These are phyloP conservation scores for Hemileccinum rubropunctum DNA, from an alignment of 768 basidiomycete species.

Conservation along the genomic window DNA sequence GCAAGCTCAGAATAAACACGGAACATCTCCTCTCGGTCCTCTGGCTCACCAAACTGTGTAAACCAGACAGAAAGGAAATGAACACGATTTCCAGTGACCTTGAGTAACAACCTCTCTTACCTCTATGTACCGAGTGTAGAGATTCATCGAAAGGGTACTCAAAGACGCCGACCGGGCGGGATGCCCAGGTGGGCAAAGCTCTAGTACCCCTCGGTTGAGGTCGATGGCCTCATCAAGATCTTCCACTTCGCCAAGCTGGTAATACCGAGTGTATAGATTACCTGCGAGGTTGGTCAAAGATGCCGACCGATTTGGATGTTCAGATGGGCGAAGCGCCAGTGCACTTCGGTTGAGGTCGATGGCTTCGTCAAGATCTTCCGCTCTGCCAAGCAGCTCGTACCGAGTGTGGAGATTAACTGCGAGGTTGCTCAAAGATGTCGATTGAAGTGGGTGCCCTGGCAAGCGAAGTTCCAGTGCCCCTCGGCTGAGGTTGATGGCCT, in stretches of 20 bases:
- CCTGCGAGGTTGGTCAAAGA: background rate
- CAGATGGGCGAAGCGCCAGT: background rate
- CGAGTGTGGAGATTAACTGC: background rate
- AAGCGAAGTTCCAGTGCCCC: background rate
- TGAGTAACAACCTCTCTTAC: no score
- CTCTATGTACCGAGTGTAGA: no score
- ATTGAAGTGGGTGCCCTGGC: background rate
- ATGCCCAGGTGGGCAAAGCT: background rate
- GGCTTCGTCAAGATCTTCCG: background rate
- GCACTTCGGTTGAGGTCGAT: background rate
- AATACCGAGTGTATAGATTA: background rate
- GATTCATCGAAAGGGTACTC: no score
- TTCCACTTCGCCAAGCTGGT: background rate
- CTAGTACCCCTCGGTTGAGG: background rate
- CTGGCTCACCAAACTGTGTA: background rate
- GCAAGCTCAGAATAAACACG: background rate
- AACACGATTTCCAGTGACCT: background rate
- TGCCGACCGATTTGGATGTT: background rate
- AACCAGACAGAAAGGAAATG: slow-evolving; percentile 20
- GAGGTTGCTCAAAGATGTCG: background rate
- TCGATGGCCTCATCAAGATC: background rate
- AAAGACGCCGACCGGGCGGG: background rate
- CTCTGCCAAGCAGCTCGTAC: background rate
- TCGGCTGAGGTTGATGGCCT: background rate
- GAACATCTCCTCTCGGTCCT: background rate